Conservation (phyloP, 768 basidiomycete genomes). For the Grammothele lineata region DNA sequence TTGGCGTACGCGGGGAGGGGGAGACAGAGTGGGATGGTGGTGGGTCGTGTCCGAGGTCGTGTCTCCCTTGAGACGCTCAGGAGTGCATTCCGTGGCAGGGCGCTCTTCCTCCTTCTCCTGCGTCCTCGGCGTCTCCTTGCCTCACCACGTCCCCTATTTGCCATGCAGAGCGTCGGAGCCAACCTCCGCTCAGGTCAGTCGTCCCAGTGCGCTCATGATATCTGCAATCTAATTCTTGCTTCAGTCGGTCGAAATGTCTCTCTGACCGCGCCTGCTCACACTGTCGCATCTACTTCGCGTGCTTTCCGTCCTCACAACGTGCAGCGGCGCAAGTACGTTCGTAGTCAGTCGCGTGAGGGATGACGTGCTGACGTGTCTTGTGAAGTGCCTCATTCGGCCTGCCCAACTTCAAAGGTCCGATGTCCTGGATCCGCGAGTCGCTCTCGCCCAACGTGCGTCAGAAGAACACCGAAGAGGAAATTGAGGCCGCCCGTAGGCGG, state of each 20-base stretch:
- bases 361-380: constrained; percentile 17
- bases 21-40: constrained; percentile 13
- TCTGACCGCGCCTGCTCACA: constrained; percentile 8
- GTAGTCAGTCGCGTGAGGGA: too few species aligned
- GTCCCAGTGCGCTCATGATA: too few species aligned
- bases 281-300: constrained; percentile 16
- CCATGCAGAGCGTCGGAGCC: constrained; percentile 17
- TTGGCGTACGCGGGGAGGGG: constrained; percentile 13
- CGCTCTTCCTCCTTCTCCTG: constrained; percentile 11
- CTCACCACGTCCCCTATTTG: neutral
- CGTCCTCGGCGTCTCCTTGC: neutral
- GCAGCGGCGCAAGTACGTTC: constrained; percentile 40
- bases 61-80: constrained; percentile 1
- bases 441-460: constrained; percentile 46
- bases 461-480: constrained; percentile 41
- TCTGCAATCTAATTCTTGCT: neutral
- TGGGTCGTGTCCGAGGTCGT: constrained; percentile 16
- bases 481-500: constrained; percentile 23
- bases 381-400: constrained; percentile 38
- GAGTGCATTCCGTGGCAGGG: constrained; percentile 1
- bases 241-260: constrained; percentile 10
- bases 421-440: constrained; percentile 62
- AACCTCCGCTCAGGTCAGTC: constrained; percentile 15
- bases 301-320: constrained; percentile 30
- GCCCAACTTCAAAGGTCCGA: constrained; percentile 36